Conservation (phyloP, 306 rosid genomes). For the Quercus parvula region DNA sequence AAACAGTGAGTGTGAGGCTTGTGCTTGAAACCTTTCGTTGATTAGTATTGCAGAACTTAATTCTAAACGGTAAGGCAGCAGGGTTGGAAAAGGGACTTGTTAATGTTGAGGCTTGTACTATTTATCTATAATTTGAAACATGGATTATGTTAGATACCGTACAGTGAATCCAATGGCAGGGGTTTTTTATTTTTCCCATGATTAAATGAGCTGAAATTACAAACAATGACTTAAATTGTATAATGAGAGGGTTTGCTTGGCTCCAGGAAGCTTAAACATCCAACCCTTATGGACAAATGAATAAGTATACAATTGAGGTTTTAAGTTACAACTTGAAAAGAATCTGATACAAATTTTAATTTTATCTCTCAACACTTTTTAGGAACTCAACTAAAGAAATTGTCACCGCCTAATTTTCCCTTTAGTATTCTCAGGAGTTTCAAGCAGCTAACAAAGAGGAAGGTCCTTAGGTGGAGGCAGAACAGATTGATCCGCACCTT, state of each 20-base stretch:
- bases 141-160: no score
- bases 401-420: not conserved
- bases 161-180: no score
- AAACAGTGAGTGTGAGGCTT: no score
- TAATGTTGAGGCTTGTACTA: not conserved
- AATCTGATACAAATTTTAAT: not conserved
- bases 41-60: not conserved
- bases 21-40: not conserved
- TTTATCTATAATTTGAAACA: no score
- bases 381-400: not conserved
- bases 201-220: no score
- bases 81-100: not conserved
- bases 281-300: not conserved
- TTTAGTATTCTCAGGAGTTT: not conserved
- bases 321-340: not conserved
- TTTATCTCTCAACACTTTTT: not conserved
- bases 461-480: slow-evolving; percentile 37
- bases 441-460: slow-evolving; percentile 27
- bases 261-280: not conserved
- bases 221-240: not conserved
- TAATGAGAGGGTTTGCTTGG: not conserved
- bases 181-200: no score
- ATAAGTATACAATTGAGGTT: not conserved
- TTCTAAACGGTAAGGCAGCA: not conserved
- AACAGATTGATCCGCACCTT: slow-evolving; percentile 16